phyloP scores from a whole-genome alignment of 2,329 filamentous ascomycete species.

The Pestalotiopsis sp. region DNA sequence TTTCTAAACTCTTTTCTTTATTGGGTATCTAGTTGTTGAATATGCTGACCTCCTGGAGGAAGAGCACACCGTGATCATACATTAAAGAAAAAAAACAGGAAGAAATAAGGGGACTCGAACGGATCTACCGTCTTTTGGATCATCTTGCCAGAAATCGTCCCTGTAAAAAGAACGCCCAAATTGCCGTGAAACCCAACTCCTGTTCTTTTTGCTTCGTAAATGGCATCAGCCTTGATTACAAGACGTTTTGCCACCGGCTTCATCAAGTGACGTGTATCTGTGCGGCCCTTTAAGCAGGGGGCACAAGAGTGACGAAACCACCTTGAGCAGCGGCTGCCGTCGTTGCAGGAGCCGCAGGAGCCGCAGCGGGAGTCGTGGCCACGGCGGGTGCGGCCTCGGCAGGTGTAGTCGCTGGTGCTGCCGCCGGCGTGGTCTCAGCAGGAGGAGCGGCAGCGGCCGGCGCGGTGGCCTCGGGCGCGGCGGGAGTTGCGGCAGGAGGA shows the following conservation, averaged over 20 bases:
- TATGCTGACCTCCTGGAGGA: background rate
- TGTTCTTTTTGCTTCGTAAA: background rate
- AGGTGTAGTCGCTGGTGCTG: background rate
- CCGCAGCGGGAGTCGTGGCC: background rate
- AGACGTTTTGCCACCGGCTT: too few species aligned
- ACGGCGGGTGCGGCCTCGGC: background rate
- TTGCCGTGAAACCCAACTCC: background rate
- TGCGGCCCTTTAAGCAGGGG: background rate
- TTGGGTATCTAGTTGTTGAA: background rate
- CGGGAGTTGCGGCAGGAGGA: background rate
- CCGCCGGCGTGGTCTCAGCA: background rate
- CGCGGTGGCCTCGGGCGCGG: background rate
- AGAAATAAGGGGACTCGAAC: background rate
- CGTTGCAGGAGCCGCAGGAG: background rate
- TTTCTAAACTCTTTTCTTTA: background rate
- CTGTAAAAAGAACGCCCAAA: background rate
- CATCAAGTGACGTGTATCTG: too few species aligned
- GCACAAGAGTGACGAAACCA: background rate
- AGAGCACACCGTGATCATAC: background rate
- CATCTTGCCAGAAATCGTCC: background rate
- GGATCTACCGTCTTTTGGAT: background rate
- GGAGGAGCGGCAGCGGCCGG: background rate
- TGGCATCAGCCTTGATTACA: background rate
- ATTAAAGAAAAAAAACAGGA: background rate
- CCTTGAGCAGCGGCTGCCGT: background rate